Evolutionary conservation across 495 filamentous ascomycete genomes (phyloP).

Genomic region (Penicillium steckii): DNA sequence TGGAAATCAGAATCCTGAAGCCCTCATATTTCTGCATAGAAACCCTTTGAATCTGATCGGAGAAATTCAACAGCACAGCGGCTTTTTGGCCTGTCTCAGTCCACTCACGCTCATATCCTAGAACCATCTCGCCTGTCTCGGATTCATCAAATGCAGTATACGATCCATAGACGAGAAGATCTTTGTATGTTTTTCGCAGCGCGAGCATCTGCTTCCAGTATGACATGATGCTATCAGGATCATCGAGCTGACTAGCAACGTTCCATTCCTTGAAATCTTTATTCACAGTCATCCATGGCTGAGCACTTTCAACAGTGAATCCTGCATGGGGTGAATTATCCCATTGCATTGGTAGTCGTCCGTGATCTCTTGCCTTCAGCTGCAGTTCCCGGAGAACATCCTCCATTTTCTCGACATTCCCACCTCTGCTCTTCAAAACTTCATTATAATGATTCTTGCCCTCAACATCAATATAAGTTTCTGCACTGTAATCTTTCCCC

Average conservation of each 20-base stretch:
- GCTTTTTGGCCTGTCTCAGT: constrained; percentile 1
- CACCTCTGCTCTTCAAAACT: constrained; percentile 15
- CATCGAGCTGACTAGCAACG: constrained; percentile 7
- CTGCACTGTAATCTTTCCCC: constrained; percentile 51
- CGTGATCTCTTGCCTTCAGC: constrained; percentile 46
- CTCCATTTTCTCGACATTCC: constrained; percentile 32
- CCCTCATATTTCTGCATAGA: neutral
- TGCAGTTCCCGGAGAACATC: constrained; percentile 45
- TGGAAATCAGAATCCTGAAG: constrained; percentile 1
- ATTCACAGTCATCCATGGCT: constrained; percentile 54
- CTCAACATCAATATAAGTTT: constrained; percentile 63
- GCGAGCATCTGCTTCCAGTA: constrained; percentile 11
- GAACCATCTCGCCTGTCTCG: constrained; percentile 12
- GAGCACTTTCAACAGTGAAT: constrained; percentile 34
- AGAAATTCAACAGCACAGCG: constrained; percentile 15
- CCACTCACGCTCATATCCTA: constrained; percentile 9
- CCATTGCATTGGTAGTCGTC: constrained; percentile 48
- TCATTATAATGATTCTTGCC: constrained; percentile 51
- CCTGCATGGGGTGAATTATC: constrained; percentile 37
- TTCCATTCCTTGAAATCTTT: constrained; percentile 36
- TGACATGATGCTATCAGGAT: constrained; percentile 10
- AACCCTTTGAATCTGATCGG: constrained; percentile 8
- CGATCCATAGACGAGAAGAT: constrained; percentile 11
- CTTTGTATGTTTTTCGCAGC: constrained; percentile 6
- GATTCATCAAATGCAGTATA: constrained; percentile 6